Conservation (phyloP, 2,329 filamentous ascomycete genomes). For the Pestalotiopsis sp. region DNA sequence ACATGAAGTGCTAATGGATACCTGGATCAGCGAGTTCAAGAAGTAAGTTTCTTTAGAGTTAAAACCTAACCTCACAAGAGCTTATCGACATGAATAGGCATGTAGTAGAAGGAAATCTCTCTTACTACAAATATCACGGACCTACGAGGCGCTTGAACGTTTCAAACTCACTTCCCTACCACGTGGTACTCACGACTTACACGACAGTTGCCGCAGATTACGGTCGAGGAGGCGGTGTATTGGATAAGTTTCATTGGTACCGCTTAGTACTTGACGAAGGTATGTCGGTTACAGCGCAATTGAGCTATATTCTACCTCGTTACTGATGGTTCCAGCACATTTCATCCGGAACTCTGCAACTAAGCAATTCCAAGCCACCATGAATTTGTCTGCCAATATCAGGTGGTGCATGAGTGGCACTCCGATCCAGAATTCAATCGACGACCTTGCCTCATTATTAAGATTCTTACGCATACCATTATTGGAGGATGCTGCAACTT, state of each 20-base stretch:
- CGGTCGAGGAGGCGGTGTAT: neutral
- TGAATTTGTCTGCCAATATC: neutral
- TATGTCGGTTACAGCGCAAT: neutral
- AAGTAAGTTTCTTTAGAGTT: neutral
- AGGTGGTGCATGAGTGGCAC: neutral
- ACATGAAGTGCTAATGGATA: neutral
- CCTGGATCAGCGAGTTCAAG: conserved; percentile 5
- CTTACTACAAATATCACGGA: conserved; percentile 10
- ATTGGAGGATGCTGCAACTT: neutral
- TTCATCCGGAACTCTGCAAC: neutral
- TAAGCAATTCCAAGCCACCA: neutral
- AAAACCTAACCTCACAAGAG: neutral
- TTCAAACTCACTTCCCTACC: neutral
- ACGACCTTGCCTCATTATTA: neutral
- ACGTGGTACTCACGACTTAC: conserved; percentile 11
- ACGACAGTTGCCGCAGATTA: neutral
- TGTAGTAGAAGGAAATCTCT: neutral
- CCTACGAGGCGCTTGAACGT: neutral
- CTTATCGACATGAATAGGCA: neutral
- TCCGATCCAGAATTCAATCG: neutral
- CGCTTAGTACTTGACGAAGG: conserved; percentile 11
- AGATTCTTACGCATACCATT: neutral
- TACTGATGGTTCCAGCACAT: neutral
- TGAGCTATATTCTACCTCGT: neutral
- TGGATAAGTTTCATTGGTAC: neutral